These are phyloP conservation scores for Tetragonia tetragonoides DNA, from an alignment of 148 eudicot species.

Conservation along the genomic window DNA sequence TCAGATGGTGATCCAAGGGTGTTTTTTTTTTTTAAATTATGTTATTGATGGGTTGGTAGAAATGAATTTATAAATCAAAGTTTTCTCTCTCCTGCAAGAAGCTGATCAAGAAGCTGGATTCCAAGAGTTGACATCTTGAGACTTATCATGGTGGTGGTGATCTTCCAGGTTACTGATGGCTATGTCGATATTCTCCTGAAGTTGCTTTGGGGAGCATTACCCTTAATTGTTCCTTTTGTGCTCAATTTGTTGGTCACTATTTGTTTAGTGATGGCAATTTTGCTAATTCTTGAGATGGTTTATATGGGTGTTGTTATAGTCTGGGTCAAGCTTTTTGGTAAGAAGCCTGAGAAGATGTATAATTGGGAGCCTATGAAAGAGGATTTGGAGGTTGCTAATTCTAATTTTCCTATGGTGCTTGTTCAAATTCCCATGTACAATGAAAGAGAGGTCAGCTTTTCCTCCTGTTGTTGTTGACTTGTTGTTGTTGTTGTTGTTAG, in stretches of 20 bases:
- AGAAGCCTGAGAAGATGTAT: conserved; percentile 52
- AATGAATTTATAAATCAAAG: no score
- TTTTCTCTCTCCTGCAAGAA: no score
- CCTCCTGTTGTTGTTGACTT: no score
- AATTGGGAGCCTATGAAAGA: conserved; percentile 66
- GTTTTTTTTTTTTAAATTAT: no score
- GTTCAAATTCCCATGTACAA: conserved; percentile 82
- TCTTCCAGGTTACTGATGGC: no score
- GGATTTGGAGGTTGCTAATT: conserved; percentile 60
- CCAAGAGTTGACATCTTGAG: no score
- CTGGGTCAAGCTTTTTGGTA: conserved; percentile 43
- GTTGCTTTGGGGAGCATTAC: background rate
- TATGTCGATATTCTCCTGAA: no score
- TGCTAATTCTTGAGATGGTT: conserved; percentile 62
- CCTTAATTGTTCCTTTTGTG: conserved; percentile 47
- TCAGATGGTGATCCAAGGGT: no score
- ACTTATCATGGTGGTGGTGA: no score
- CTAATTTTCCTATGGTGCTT: conserved; percentile 60
- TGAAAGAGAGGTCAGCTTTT: conserved; percentile 54
- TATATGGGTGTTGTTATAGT: conserved; percentile 59
- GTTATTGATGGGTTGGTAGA: no score
- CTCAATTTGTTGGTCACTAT: conserved; percentile 38
- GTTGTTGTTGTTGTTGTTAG: no score
- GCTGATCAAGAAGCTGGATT: no score
- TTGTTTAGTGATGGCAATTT: conserved; percentile 55